Base-by-base conservation (phyloP, 1,284 basidiomycete genomes). In the Psilocybe mexicana region DNA sequence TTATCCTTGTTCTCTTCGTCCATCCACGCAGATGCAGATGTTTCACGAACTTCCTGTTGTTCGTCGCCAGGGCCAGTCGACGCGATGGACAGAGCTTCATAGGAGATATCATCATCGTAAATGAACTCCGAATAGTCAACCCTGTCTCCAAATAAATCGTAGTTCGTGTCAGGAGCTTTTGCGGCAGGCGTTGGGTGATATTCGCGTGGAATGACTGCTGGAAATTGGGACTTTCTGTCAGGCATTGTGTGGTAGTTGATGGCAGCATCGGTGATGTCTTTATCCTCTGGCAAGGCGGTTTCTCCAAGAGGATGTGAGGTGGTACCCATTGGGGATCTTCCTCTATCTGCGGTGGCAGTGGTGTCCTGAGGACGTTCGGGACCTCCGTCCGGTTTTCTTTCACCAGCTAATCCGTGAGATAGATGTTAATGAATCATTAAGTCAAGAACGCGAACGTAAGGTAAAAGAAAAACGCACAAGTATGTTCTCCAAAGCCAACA, bases 81-180 rank as follows among this genome's bases (percentile, higher is more conserved):
- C n/a, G 12, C 43, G 12, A 48, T 35, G 18, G 33, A 40, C 23
- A 8, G 30, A 8, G 54, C 61, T 1, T 52, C 52, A 5, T 54
- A 54, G 2, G 57, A 54, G 26, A 47, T 6, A 47, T 59, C 58
- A 30, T 57, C 52, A 5, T 62, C 58, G n/a, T 40, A 55, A 8
- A 59, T 12, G 44, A 55, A 60, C 44, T 59, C n/a, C 3, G 42
- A 25, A 18, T 26, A 57, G 10, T 58, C 26, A 23, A 59, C 23
- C 38, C 14, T 36, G n/a, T 62, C 61, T 23, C 52, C 61, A 12
- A 59, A 23, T 6, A 59, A 11, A 25, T 62, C 61, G 18, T 52
- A 33, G 30, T 33, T 33, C 5, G 30, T 33, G 30, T 33, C 30
- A 33, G 8, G 5, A 6, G 4, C 8, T 8, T 33, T 52, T 23